Base-by-base conservation (phyloP, 176 grass and related monocot species). In the Avena atlantica region DNA sequence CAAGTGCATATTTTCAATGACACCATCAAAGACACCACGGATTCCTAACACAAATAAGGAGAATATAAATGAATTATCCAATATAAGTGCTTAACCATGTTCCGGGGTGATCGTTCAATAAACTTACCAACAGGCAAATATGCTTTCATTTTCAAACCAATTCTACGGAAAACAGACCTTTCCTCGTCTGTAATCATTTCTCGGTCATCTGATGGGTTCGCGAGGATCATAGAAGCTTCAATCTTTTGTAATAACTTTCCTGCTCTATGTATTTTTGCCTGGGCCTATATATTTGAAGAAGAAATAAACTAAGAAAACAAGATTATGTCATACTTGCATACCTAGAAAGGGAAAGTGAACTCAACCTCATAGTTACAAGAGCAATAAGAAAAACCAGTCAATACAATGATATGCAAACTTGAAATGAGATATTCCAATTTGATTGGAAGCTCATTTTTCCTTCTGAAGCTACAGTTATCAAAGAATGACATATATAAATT, bases 1-100 rank as follows among this genome's bases (percentile, higher is more conserved):
- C 86, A 98, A 91, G 82, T 98, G 97, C 97, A 98, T 98, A 65
- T 98, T 98, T 86, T 96, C 97, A 86, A 98, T 96, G 59, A 95
- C 90, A 52, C 97, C 97, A 83, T 96, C 94, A 52, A 98, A 98
- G 70, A 98, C 97, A 50, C 97, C 97, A 88, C 94, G 89, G 58
- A 95, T 86, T 79, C 96, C 92, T 98, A 84, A 85, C 70, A 74
- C 45, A 63, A 42, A 64, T 20, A 88, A 55, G 78, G 29, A 86
- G 12, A 70, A 81, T 52, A 77, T 52, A 77, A 76, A 56, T 20
- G 15, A 75, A 89, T 65, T 20, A 66, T 14, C 58, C 21, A 70
- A 79, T 37, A 61, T 2, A 55, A 90, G 75, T 78, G 29, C 4
- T 70, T 8, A 12, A 80, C 70, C 45, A 76, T 65, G 52, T 47